Base-by-base conservation (phyloP, 805 yeast species). In the Candida schatavii region DNA sequence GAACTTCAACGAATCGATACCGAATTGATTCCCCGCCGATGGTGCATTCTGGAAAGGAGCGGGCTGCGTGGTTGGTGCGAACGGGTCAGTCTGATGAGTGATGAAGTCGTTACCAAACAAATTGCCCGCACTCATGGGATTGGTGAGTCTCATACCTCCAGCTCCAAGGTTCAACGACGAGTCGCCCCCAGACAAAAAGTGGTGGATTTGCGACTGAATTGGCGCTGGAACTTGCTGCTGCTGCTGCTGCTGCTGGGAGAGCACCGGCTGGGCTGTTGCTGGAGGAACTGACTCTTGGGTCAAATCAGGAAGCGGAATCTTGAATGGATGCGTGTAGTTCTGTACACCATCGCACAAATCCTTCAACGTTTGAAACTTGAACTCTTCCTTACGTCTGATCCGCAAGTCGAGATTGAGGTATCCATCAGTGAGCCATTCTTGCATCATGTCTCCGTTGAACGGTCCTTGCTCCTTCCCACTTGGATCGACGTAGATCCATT, bases 401-500 rank as follows among this genome's bases (percentile, higher is more conserved):
- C 64, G 63, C 46, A 88, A 66, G 44, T 73, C 78, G 9, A 67
- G 69, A 30, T 66, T 66, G 49, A 87, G 68, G 62, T 83, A 85
- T 2, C 80, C 78, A 33, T 73, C 74, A 6, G 74, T 55, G 44
- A 75, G 78, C 96, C 96, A 88, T 39, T 69, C 78, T 48, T 85
- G 90, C 96, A 88, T 88, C 62, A 75, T 63, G 20, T 62, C 58
- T 2, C 90, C 88, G 36, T 70, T 69, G 61, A 88, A 88, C 3
- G 96, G 96, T 18, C 96, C 96, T 57, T 87, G 95, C 46, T 79
- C 81, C 39, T 63, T 72, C 3, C 85, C 87, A 31, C 72, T 59
- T 0, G 87, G 80, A 58, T 88, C 96, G 41, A 82, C 64, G 58
- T 88, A 88, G 44, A 65, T 64, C 96, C 96, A 88, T 37, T 72